A percentile compares a stretch with the other conserved stretches of the same genome.
Evolutionary conservation across 331 rosid genomes (phyloP).

Genomic region (Dryas integrifolia): DNA sequence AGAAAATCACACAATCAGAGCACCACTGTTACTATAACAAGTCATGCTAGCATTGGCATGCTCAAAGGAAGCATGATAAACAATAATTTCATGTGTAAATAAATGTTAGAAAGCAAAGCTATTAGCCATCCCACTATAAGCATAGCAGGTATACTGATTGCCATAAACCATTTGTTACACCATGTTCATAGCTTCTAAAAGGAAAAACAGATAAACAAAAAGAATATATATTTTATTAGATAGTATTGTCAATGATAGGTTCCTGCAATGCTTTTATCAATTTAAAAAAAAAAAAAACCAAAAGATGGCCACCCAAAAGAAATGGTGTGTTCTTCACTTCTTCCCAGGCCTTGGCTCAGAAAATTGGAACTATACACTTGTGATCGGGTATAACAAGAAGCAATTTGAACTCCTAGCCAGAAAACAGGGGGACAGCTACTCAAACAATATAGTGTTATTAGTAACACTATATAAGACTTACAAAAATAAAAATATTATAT

Average conservation of each 20-base stretch:
- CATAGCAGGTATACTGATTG: background rate
- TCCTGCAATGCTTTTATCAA: background rate
- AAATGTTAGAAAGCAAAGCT: background rate
- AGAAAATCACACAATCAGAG: constrained; percentile 7
- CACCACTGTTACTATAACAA: background rate
- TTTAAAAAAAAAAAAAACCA: background rate
- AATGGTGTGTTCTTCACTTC: constrained; percentile 3
- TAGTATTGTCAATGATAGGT: background rate
- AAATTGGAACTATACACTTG: background rate
- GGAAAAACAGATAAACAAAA: too few species aligned
- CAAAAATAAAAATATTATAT: background rate
- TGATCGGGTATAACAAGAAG: background rate
- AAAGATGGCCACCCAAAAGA: background rate
- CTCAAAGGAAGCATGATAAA: background rate
- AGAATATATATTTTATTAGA: background rate
- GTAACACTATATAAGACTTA: background rate
- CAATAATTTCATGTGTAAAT: background rate
- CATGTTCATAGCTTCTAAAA: background rate
- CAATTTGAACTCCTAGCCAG: background rate
- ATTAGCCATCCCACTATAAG: background rate
- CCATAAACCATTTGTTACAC: background rate
- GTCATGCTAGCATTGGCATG: background rate
- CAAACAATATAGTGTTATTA: background rate
- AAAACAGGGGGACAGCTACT: background rate
- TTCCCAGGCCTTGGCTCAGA: constrained; percentile 2